A percentile compares a stretch with the other conserved stretches of the same genome.
These are phyloP conservation scores for Hymenoscyphus fraxineus DNA, from an alignment of 2,329 filamentous ascomycete genomes.

Conservation along the genomic window DNA sequence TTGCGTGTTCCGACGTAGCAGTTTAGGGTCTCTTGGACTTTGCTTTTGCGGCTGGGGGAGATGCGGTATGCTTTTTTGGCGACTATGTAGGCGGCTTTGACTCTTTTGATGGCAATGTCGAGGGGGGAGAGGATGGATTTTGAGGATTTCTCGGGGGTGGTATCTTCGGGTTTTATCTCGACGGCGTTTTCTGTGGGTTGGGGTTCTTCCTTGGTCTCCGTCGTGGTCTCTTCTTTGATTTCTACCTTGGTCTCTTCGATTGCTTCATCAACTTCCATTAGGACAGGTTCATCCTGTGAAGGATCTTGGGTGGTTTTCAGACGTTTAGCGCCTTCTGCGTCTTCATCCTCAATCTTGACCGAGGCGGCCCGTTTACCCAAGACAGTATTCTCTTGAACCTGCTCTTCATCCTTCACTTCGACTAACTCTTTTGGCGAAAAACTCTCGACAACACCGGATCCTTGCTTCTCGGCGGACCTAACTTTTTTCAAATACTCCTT, in stretches of 20 bases:
- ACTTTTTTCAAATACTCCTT: neutral
- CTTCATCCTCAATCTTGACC: neutral
- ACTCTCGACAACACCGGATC: neutral
- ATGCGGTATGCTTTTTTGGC: slow-evolving; percentile 86
- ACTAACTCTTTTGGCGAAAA: neutral
- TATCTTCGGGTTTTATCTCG: neutral
- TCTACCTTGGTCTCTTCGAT: neutral
- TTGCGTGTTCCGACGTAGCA: slow-evolving; percentile 81
- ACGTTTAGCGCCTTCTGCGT: neutral
- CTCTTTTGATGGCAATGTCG: slow-evolving; percentile 64
- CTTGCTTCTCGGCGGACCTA: neutral
- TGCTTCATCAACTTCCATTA: neutral
- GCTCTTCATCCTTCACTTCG: slow-evolving; percentile 6
- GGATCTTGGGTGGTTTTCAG: neutral
- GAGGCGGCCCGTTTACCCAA: neutral
- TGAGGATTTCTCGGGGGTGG: neutral
- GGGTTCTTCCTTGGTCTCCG: neutral
- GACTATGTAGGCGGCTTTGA: slow-evolving; percentile 76
- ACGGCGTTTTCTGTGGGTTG: neutral
- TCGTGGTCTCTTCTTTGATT: neutral
- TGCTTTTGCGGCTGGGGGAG: slow-evolving; percentile 63
- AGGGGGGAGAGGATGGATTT: slow-evolving; percentile 43
- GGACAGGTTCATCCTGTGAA: neutral
- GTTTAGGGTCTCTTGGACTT: slow-evolving; percentile 71
- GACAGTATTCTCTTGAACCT: neutral